Conservation (phyloP, 2,329 filamentous ascomycete species). For the Scedosporium minutisporum region DNA sequence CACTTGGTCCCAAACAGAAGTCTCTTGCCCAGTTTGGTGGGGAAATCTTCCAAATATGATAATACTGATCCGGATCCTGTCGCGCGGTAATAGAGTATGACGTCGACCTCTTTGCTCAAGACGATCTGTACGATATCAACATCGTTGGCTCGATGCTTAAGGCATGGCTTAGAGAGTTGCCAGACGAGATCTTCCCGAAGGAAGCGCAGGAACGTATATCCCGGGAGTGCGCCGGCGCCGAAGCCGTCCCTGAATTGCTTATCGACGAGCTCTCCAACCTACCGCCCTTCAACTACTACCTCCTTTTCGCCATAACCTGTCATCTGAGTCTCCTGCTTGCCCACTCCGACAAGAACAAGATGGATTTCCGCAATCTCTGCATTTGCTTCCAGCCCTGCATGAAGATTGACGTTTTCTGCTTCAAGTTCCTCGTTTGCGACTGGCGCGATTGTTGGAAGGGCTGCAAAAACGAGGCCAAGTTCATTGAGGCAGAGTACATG, state of each 20-base stretch:
- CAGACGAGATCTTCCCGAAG: constrained; percentile 87
- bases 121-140: constrained; percentile 89
- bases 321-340: constrained; percentile 86
- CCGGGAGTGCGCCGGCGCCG: constrained; percentile 68
- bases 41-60: no score
- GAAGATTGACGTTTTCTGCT: constrained; percentile 91
- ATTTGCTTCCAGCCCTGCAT: constrained; percentile 97
- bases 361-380: constrained; percentile 92
- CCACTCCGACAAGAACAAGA: constrained; percentile 93
- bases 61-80: no score
- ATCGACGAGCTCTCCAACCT: constrained; percentile 87
- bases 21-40: not conserved
- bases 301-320: constrained; percentile 93
- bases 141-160: constrained; percentile 95
- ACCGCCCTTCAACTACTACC: constrained; percentile 96
- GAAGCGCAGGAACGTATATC: constrained; percentile 70
- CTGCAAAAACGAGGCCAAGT: constrained; percentile 80
- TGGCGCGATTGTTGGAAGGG: constrained; percentile 98
- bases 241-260: constrained; percentile 72
- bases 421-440: constrained; percentile 88
- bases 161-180: constrained; percentile 89
- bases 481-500: constrained; percentile 59
- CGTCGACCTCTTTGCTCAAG: constrained; percentile 79
- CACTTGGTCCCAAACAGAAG: not conserved
- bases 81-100: constrained; percentile 54